A percentile compares a stretch with the other conserved stretches of the same genome.
These are phyloP conservation scores for Kodamaea sp. DNA, from an alignment of 1,139 yeast species.

Conservation along the genomic window DNA sequence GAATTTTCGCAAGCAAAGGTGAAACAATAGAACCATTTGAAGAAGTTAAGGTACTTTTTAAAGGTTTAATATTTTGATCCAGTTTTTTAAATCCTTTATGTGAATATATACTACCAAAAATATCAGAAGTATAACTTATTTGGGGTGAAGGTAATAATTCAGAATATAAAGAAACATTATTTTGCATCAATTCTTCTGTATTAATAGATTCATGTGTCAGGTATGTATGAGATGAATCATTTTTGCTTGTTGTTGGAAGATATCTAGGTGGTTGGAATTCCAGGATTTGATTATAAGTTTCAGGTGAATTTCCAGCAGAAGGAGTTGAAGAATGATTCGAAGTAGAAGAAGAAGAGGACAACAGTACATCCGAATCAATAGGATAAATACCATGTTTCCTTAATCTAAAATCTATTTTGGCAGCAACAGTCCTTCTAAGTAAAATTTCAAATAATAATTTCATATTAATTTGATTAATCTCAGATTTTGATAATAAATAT, in stretches of 20 bases:
- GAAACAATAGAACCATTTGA: no score
- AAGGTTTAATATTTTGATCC: not conserved
- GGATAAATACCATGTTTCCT: constrained; percentile 15
- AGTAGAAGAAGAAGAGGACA: constrained; percentile 4
- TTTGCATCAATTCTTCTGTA: constrained; percentile 32
- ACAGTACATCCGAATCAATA: constrained; percentile 10
- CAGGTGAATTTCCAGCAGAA: no score
- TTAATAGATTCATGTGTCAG: constrained; percentile 22
- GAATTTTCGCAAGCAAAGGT: no score
- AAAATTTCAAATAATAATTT: constrained; percentile 36
- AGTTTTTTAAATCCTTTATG: not conserved
- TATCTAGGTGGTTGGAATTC: no score
- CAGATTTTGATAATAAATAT: constrained; percentile 20
- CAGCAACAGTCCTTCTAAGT: constrained; percentile 42
- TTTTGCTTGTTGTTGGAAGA: not conserved
- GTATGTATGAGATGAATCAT: constrained; percentile 1
- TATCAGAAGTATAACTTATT: constrained; percentile 32
- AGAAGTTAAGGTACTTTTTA: not conserved
- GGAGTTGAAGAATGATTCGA: constrained; percentile 1
- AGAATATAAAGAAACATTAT: constrained; percentile 31
- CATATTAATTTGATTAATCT: constrained; percentile 29
- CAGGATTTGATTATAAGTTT: no score
- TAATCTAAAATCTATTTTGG: constrained; percentile 39
- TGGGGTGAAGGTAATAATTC: constrained; percentile 41
- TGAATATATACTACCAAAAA: constrained; percentile 22